Base-by-base conservation (phyloP, 306 rosid species). In the Myrica gale region DNA sequence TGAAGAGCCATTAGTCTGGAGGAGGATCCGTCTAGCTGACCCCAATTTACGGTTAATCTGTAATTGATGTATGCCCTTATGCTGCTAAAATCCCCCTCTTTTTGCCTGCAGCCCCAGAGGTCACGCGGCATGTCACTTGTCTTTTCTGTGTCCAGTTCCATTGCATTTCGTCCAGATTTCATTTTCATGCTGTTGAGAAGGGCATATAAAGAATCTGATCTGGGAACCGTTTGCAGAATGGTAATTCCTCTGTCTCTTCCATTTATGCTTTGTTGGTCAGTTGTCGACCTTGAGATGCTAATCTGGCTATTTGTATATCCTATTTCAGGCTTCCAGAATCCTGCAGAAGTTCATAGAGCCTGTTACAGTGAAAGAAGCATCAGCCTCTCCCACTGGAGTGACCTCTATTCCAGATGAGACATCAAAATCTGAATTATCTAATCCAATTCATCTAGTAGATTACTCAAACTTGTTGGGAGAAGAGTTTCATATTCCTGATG, bases 391-490 rank as follows among this genome's bases (percentile, higher is more conserved):
- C 58, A 76, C 78, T 69, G 98, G 88, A 76, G 74, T 41, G 69
- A 76, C 81, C 26, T 62, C 87, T 80, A 82, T 66, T 72, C 66
- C 72, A 44, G 93, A 90, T 56, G 93, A 89, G 69, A 78, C 82
- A 69, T 61, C 85, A 66, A 91, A 88, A 47, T 69, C 78, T 67
- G 92, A 85, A 77, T 74, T 82, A 82, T 81, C 81, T 39, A 81
- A 77, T 76, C 79, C 90, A 10, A 73, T 82, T 26, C 78, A 90
- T 71, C 77, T 83, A 65, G 80, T 81, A 41, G 92, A 93, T 83
- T 93, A 93, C 85, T 91, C 98, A 53, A 84, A 78, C 67, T 84
- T 93, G 72, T 89, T 93, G 63, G 98, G 98, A 19, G 97, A 93
- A 82, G 97, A 93, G 54, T 93, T 93, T 81, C 80, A 50, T 74